Evolutionary conservation across 345 rosid genomes (phyloP), one percentile per base, ranked within the genome.

Genomic region (Eucalyptus sideroxylon): DNA sequence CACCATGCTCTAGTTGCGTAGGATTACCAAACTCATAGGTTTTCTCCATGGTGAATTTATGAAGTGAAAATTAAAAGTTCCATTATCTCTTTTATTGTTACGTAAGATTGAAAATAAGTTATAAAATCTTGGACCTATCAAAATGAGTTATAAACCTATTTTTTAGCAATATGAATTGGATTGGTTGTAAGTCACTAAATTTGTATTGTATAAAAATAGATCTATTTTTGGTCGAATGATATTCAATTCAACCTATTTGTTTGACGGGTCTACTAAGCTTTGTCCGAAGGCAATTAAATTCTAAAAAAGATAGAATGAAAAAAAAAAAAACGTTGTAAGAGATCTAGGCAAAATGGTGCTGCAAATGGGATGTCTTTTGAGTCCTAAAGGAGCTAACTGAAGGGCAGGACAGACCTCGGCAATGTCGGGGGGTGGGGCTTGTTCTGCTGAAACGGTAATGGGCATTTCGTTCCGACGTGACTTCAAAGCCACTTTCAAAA

Each of bases 181-280:
- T 24, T 56, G 3, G 0, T 23, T 56, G 62, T 56, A 56, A 2
- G 62, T 56, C 13, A 21, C 1, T 56, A 56, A 2, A 56, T 56
- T 56, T 23, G 1, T 5, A 4, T 55, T 55, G 5, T 23, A 23
- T 55, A 55, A 23, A 55, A 51, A 51, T 23, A 9, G 12, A 3
- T 56, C 13, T 56, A 56, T 24, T 56, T 56, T 56, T 2, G 30
- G 62, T 56, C 13, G 30, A 24, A 56, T 2, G 3, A 23, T 9
- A 56, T 9, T 9, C 1, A 24, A 56, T 6, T 2, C 6, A 56
- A 10, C 12, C 3, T 24, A 56, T 1, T 56, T 5, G 1, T 56
- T 2, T 56, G 62, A 24, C 6, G 0, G 30, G 6, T 56, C 2
- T 16, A 67, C 8, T 34, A 69, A 11, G 4, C 12, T 47, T 47